Conservation (phyloP, 495 filamentous ascomycete genomes). For the Aspergillus indologenus region DNA sequence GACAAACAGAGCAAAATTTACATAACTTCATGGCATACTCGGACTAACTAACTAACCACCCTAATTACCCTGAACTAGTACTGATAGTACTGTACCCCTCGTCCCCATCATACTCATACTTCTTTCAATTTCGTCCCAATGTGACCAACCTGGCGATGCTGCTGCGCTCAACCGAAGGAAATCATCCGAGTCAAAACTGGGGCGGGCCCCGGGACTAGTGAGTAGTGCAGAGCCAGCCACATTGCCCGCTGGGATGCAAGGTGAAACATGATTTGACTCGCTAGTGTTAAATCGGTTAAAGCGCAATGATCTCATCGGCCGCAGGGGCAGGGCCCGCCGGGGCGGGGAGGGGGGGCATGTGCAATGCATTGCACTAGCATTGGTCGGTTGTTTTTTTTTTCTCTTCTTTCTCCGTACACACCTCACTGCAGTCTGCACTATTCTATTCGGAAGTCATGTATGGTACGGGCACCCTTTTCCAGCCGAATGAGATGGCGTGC, state of each 20-base stretch:
- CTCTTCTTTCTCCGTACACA: too few relatives aligned
- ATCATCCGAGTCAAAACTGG: neutral
- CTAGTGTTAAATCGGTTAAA: slow-evolving; percentile 3
- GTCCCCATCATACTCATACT: neutral
- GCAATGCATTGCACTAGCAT: slow-evolving; percentile 6
- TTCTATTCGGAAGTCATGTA: neutral
- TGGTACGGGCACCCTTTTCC: too few relatives aligned
- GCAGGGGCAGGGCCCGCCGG: slow-evolving; percentile 1
- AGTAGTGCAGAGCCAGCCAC: slow-evolving; percentile 10
- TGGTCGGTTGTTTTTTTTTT: neutral
- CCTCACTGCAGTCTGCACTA: too few relatives aligned
- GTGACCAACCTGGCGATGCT: neutral
- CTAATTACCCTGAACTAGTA: neutral
- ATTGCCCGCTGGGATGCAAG: slow-evolving; percentile 15
- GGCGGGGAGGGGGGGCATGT: slow-evolving; percentile 7
- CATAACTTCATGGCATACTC: too few relatives aligned
- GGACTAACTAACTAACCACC: too few relatives aligned
- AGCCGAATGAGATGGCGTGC: neutral
- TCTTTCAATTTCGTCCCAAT: neutral
- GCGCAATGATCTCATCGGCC: slow-evolving; percentile 9
- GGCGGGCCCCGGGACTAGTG: neutral
- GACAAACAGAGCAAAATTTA: neutral
- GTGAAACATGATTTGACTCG: slow-evolving; percentile 15
- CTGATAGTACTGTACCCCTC: neutral
- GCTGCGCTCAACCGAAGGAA: neutral